Evolutionary conservation across 2,329 filamentous ascomycete species (phyloP).

Genomic region (Orbilia brochopaga): DNA sequence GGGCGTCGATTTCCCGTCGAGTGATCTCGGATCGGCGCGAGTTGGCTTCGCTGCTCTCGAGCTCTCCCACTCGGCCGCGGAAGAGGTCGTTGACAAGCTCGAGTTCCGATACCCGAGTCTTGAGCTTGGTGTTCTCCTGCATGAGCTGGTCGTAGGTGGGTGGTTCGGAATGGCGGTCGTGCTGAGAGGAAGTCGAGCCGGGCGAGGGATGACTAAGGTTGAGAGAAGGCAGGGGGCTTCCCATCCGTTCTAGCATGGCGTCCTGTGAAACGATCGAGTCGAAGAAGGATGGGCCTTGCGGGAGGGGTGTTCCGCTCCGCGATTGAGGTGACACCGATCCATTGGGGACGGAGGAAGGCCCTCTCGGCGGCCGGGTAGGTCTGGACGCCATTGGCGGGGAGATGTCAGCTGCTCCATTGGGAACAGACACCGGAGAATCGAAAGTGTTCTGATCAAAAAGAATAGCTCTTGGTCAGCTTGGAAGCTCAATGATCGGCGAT

Average conservation of each 20-base stretch:
- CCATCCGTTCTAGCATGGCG: conserved; percentile 56
- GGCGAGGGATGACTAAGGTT: conserved; percentile 67
- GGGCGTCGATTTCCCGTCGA: conserved; percentile 64
- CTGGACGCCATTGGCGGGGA: conserved; percentile 41
- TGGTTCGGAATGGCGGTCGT: conserved; percentile 63
- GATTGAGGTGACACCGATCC: conserved; percentile 54
- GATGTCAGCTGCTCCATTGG: conserved; percentile 62
- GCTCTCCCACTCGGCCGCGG: conserved; percentile 73
- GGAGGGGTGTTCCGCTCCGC: conserved; percentile 54
- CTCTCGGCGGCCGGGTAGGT: conserved; percentile 58
- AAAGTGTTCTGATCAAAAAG: conserved; percentile 53
- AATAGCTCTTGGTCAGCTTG: conserved; percentile 27
- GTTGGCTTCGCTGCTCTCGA: conserved; percentile 76
- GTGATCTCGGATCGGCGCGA: conserved; percentile 67
- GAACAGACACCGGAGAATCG: conserved; percentile 57
- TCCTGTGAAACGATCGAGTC: conserved; percentile 54
- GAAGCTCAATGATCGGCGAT: conserved; percentile 49
- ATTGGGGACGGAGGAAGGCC: conserved; percentile 52
- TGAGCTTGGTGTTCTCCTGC: conserved; percentile 82
- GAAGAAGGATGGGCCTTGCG: conserved; percentile 53
- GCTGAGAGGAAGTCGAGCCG: conserved; percentile 64
- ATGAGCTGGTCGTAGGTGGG: conserved; percentile 72
- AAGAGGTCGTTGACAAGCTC: conserved; percentile 92
- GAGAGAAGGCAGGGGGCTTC: conserved; percentile 62
- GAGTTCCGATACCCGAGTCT: conserved; percentile 91